A percentile compares a stretch with the other conserved stretches of the same genome.
phyloP scores from a whole-genome alignment of 768 basidiomycete species.

The Strobilomyces confusus region DNA sequence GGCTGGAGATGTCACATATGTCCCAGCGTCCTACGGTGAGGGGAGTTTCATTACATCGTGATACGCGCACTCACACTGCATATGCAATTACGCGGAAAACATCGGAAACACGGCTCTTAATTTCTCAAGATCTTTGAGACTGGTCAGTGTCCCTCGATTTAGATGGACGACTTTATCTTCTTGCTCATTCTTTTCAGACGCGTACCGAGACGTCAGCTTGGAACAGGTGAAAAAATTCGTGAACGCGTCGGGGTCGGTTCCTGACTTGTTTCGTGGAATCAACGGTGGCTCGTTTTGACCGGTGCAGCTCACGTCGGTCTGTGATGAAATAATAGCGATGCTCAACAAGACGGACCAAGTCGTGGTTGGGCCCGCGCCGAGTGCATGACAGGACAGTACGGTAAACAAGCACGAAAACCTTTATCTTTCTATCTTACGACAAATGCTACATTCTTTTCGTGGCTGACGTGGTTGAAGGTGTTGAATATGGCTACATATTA shows the following conservation, averaged over 20 bases:
- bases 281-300: slow-evolving; percentile 39
- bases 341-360: slow-evolving; percentile 38
- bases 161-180: neutral
- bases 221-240: slow-evolving; percentile 36
- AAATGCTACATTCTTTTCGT: too few species aligned
- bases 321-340: slow-evolving; percentile 33
- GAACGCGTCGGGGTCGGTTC: neutral
- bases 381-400: neutral
- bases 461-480: neutral
- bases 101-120: slow-evolving; percentile 46
- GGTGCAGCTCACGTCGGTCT: slow-evolving; percentile 36
- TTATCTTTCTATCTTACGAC: too few species aligned
- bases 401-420: neutral
- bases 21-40: slow-evolving; percentile 14
- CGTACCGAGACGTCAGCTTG: slow-evolving; percentile 37
- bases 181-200: slow-evolving; percentile 8
- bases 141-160: slow-evolving; percentile 16
- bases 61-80: neutral
- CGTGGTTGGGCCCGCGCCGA: slow-evolving; percentile 30
- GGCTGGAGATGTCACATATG: slow-evolving; percentile 23
- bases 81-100: slow-evolving; percentile 55
- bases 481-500: too few species aligned
- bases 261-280: neutral
- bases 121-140: slow-evolving; percentile 49
- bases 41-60: neutral